Evolutionary conservation across 2,329 filamentous ascomycete genomes (phyloP), one percentile per base, ranked within the genome.

Genomic region (Colletotrichum lindemuthianum): DNA sequence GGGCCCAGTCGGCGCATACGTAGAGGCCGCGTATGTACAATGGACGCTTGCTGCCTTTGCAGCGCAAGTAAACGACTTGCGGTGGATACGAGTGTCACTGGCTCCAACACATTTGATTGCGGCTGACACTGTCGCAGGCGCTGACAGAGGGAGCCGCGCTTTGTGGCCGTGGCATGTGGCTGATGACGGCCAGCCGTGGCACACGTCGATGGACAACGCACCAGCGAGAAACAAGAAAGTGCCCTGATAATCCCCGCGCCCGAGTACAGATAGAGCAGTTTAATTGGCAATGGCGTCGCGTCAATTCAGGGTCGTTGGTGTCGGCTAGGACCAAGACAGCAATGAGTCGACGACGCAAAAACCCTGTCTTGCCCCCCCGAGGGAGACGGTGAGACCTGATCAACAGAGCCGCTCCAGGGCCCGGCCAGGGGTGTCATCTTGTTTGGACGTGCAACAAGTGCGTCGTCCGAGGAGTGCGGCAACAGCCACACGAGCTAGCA

Each of bases 321-420:
- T 40, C 47, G 13, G 24, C 33, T 40, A 52, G 33, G 41, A 52
- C 51, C 45, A 56, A 52, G 36, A 61, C 37, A 52, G 58, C 11
- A 61, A 61, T 41, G 61, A 52, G 45, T 65, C 10, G 57, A 45
- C 40, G 40, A 54, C 16, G 39, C 15, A 15, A 51, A 47, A 51
- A 56, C 45, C 61, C 61, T 56, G 57, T 40, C 51, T 40, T 60
- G 13, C 32, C 58, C 43, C n/a, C 50, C 45, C 59, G 24, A 24
- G 45, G 12, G 41, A 59, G 59, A 66, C 63, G 63, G 59, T 55
- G 44, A 63, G 60, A 59, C 59, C 63, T 53, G 63, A 64, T 66
- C 63, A 59, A 53, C 63, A 66, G 53, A 64, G 54, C 63, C 60
- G 52, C 59, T 56, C 41, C 51, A 61, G 51, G 51, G 55, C 55